A percentile compares a stretch with the other conserved stretches of the same genome.
Conservation (phyloP, 179 eudicot genomes). For the Pouteria campechiana region DNA sequence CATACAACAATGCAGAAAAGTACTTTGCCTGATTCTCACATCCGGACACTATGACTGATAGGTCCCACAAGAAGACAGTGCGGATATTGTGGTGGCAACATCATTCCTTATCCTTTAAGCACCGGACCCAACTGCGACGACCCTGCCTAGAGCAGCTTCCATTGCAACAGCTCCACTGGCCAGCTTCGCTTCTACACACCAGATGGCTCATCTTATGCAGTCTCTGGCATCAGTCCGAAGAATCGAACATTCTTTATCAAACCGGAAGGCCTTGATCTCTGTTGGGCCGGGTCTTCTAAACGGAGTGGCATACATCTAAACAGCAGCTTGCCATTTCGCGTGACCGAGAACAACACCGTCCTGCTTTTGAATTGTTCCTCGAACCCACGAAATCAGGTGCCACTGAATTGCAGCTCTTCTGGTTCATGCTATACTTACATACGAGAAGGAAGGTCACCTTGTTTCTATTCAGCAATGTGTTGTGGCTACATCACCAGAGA, state of each 20-base stretch:
- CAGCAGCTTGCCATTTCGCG: too few species aligned
- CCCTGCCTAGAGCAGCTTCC: constrained; percentile 11
- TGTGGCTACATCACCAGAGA: too few species aligned
- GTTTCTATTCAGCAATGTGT: constrained; percentile 3
- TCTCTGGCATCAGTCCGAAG: constrained; percentile 9
- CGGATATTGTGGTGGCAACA: constrained; percentile 13
- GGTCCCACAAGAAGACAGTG: constrained; percentile 9
- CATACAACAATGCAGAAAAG: too few species aligned
- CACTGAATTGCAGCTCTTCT: too few species aligned
- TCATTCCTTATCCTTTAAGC: constrained; percentile 25
- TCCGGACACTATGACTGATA: constrained; percentile 15
- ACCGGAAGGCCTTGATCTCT: neutral
- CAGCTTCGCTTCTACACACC: constrained; percentile 9
- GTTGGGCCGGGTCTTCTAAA: too few species aligned
- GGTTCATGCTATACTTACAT: too few species aligned
- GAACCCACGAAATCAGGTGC: too few species aligned
- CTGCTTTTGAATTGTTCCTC: too few species aligned
- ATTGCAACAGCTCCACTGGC: constrained; percentile 12
- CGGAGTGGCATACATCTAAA: too few species aligned
- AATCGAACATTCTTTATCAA: constrained; percentile 5
- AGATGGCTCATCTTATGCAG: constrained; percentile 4
- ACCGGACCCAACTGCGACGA: constrained; percentile 16
- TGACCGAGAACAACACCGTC: too few species aligned
- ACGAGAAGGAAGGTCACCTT: neutral
- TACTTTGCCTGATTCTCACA: too few species aligned